Evolutionary conservation across 352 stramenopile genomes (phyloP).

Genomic region (Phytophthora tentaculata): DNA sequence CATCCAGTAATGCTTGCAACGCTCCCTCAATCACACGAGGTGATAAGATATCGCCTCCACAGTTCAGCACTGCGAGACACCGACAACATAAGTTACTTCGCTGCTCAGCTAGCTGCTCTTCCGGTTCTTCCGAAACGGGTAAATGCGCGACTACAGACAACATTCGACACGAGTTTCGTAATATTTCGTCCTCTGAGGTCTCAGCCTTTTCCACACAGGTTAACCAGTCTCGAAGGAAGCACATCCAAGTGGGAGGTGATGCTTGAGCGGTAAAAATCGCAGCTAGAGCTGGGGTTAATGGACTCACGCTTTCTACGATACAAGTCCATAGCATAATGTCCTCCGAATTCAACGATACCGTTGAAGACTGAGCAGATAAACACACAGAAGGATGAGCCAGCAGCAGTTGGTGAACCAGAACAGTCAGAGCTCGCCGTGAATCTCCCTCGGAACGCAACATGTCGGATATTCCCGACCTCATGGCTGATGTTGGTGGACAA

Average conservation of each 20-base stretch:
- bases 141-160: constrained; percentile 28
- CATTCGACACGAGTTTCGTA: constrained; percentile 37
- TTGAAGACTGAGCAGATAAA: not conserved
- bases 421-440: constrained; percentile 21
- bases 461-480: constrained; percentile 50
- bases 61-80: constrained; percentile 24
- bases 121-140: constrained; percentile 2
- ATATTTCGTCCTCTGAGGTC: constrained; percentile 7
- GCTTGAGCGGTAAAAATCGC: constrained; percentile 28
- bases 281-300: constrained; percentile 20
- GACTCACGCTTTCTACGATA: constrained; percentile 32
- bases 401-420: constrained; percentile 34
- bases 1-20: constrained; percentile 38
- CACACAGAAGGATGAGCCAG: constrained; percentile 18
- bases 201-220: constrained; percentile 13
- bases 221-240: constrained; percentile 33
- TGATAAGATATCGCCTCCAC: constrained; percentile 10
- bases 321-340: constrained; percentile 44
- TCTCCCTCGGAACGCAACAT: constrained; percentile 50
- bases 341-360: constrained; percentile 17
- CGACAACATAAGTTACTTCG: constrained; percentile 24
- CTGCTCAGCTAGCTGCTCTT: constrained; percentile 1
- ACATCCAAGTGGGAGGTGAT: constrained; percentile 23
- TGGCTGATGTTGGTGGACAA: constrained; percentile 13
- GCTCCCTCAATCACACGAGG: constrained; percentile 27